Base-by-base conservation (phyloP, 2,329 filamentous ascomycete species). In the Sporothrix phasma region DNA sequence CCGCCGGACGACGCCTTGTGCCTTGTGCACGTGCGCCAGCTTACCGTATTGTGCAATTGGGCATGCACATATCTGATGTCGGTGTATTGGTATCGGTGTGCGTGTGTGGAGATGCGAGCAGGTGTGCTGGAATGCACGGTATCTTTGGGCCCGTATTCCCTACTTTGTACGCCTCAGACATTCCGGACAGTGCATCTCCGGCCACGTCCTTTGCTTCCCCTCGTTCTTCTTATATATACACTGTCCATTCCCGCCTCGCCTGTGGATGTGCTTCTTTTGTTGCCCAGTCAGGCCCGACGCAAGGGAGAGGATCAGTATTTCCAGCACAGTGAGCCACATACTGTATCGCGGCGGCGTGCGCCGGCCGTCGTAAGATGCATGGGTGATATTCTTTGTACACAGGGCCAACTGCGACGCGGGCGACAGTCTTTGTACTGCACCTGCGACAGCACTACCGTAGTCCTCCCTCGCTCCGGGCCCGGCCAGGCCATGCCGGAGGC, bases 201-300 rank as follows among this genome's bases (percentile, higher is more conserved):
- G 19, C 53, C 34, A 54, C 34, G 15, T 37, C 3, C 3, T 37
- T 37, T 56, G n/a, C n/a, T n/a, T n/a, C n/a, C n/a, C n/a, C 19
- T 41, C 29, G 26, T n/a, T 29, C 49, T 17, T 10, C 34, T 19
- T 31, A n/a, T n/a, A n/a, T n/a, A n/a, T n/a, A 24, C 19, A 7
- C 6, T 11, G n/a, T 34, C 29, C 58, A 47, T 49, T 61, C 58
- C 58, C 31, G 19, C 15, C 43, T 17, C 31, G 19, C 15, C 43
- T 17, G 37, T 19, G n/a, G 39, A 3, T 31, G 17, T 43, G n/a
- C n/a, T 31, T n/a, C 17, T 31, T 19, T 39, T 46, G 61, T 54
- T 62, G 61, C 61, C 61, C 39, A 53, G 62, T 64, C 62, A 59
- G 51, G 31, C 41, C 22, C 31, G 46, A 64, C 47, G 61, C 61